phyloP scores from a whole-genome alignment of 2,329 filamentous ascomycete genomes.

The Lanzia echinophila region DNA sequence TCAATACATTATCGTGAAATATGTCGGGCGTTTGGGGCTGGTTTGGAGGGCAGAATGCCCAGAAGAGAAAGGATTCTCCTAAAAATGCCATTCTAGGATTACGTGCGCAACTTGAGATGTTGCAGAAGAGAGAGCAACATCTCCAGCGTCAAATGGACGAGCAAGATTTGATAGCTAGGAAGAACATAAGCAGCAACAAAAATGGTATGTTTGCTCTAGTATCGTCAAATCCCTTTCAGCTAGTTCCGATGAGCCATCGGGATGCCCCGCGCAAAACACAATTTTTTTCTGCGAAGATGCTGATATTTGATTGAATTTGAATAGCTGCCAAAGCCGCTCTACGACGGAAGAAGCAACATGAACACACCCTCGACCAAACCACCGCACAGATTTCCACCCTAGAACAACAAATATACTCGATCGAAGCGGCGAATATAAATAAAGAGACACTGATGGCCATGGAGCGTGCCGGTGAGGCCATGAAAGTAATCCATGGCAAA shows the following conservation, averaged over 20 bases:
- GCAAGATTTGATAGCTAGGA: conserved; percentile 81
- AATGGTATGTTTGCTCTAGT: conserved; percentile 55
- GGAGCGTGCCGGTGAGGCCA: conserved; percentile 82
- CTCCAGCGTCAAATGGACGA: conserved; percentile 88
- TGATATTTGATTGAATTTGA: neutral
- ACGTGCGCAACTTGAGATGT: conserved; percentile 88
- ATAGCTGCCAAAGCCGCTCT: conserved; percentile 85
- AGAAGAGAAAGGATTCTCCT: conserved; percentile 85
- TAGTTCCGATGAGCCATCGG: neutral
- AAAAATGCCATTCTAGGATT: conserved; percentile 94
- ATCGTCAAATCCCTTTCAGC: neutral
- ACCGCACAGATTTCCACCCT: conserved; percentile 82
- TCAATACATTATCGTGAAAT: conserved; percentile 24
- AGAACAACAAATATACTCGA: conserved; percentile 91
- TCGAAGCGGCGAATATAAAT: conserved; percentile 98
- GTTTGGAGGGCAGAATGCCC: conserved; percentile 78
- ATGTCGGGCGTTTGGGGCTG: conserved; percentile 75
- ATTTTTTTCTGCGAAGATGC: neutral
- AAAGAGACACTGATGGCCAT: conserved; percentile 91
- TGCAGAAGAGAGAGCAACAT: conserved; percentile 93
- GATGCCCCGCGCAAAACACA: neutral
- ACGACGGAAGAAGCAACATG: conserved; percentile 88
- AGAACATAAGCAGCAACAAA: conserved; percentile 85
- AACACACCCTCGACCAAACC: conserved; percentile 88
- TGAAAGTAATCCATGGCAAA: conserved; percentile 87